Evolutionary conservation across 306 rosid genomes (phyloP).

Genomic region (Trichosanthes truncata): DNA sequence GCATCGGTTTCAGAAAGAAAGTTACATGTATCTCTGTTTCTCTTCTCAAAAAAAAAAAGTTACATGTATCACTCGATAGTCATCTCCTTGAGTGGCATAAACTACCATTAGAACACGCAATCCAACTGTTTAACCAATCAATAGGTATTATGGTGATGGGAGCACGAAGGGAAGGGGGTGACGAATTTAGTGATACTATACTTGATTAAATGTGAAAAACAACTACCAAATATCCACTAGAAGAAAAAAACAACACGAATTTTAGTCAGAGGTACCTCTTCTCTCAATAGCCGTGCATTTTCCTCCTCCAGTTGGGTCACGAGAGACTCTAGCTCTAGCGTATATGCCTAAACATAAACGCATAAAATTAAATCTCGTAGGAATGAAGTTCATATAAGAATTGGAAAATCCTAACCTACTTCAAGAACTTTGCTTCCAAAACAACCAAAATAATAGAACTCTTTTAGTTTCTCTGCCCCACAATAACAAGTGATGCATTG

Average conservation of each 20-base stretch:
- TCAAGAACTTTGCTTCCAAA: neutral
- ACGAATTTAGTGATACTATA: neutral
- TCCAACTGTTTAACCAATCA: neutral
- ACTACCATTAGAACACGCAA: neutral
- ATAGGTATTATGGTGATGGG: neutral
- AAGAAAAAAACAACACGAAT: neutral
- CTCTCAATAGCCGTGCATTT: constrained; percentile 38
- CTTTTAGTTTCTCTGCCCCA: neutral
- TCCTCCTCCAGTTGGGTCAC: constrained; percentile 70
- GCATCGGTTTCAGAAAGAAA: neutral
- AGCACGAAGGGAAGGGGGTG: neutral
- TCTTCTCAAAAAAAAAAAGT: too few relatives aligned
- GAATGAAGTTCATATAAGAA: neutral
- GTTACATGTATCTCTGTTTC: too few relatives aligned
- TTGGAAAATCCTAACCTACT: neutral
- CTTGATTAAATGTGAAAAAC: neutral
- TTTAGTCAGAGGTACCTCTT: constrained; percentile 44
- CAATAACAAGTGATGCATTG: neutral
- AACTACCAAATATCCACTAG: neutral
- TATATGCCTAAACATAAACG: constrained; percentile 53
- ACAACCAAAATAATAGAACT: neutral
- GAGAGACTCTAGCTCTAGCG: constrained; percentile 59
- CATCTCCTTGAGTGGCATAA: neutral
- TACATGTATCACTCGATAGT: neutral
- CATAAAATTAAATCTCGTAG: neutral